Base-by-base conservation (phyloP, 805 yeast species). In the Candida bentonensis region DNA sequence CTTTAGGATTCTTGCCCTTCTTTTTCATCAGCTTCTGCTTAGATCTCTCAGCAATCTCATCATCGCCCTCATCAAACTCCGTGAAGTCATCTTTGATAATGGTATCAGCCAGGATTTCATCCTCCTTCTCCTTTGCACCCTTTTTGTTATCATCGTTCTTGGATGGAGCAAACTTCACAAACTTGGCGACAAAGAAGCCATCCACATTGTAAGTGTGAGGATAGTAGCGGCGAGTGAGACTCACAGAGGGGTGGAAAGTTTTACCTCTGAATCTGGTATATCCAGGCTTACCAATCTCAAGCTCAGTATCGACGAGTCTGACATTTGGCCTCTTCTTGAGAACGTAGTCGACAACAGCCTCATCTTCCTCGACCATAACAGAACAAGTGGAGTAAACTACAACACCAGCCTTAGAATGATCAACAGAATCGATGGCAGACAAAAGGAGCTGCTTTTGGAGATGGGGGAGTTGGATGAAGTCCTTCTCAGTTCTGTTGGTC, bases 141-240 rank as follows among this genome's bases (percentile, higher is more conserved):
- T 92, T 88, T 67, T 81, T 83, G 46, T 87, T 76, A 44, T 76
- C 77, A 64, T 84, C 95, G 55, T 81, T 83, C 41, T 88, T 82
- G 51, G 94, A 79, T 48, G 95, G 70, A 0, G 88, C 94, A 50
- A 75, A 78, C 73, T 92, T 92, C 68, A 84, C 78, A 71, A 92
- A 85, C 64, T 89, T 92, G 45, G 99, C 99, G 47, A 92, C 98
- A 63, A 69, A 92, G 74, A 92, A 92, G 21, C 99, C 99, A 65
- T 92, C 99, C 45, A 92, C 98, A 63, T 92, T 92, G 62, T 92
- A 92, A 22, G 95, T 88, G 66, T 92, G 99, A 45, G 99, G 99
- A 62, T 92, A 92, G 65, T 89, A 92, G 64, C 99, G 78, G 70
- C 95, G 78, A 2, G 97, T 88, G 54, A 89, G 67, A 42, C 76